Base-by-base conservation (phyloP, 2,329 filamentous ascomycete genomes). In the Fusarium sp. region DNA sequence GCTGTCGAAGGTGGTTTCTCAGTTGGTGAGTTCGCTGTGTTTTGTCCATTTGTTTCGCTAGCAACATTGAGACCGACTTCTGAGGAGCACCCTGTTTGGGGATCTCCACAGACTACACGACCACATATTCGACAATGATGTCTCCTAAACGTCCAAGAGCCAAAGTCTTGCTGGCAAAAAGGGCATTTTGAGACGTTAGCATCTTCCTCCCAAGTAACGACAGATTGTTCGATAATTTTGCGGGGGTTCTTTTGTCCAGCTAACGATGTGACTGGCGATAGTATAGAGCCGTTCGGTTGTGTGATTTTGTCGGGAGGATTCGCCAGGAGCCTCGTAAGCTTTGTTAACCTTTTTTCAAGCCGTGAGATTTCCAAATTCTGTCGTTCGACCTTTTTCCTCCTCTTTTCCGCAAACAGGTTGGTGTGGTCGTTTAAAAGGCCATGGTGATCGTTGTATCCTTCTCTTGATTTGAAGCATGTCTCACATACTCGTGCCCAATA, bases 401-500 rank as follows among this genome's bases (percentile, higher is more conserved):
- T 83, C n/a, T 90, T 83, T 4, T 83, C 83, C 11, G 83, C 78
- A 69, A 99, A 97, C 4, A 80, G 79, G n/a, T 80, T 78, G 4
- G 87, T 93, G 69, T 93, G 90, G 69, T 96, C 89, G 58, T 88
- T 81, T 54, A 88, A 80, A 3, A 89, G 75, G 1, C 93, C 91
- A 52, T 85, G 85, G 69, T 94, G 90, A 71, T 99, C 93, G 73
- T 96, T 97, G 77, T 99, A 99, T 4, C 95, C 95, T 25, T 93
- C 92, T 70, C 95, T 86, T 47, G 93, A 97, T 79, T 97, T 98
- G 79, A 95, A 99, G 78, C 95, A 99, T n/a, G 95, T 98, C 79
- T 99, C 95, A 74, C 95, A 99, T 2, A 98, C 94, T 47, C 95
- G 82, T 69, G 92, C 96, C 95, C 95, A 99, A 68, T 92, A 86